Evolutionary conservation across 257 asterid species (phyloP).

Genomic region (Solanum gracilifrons): DNA sequence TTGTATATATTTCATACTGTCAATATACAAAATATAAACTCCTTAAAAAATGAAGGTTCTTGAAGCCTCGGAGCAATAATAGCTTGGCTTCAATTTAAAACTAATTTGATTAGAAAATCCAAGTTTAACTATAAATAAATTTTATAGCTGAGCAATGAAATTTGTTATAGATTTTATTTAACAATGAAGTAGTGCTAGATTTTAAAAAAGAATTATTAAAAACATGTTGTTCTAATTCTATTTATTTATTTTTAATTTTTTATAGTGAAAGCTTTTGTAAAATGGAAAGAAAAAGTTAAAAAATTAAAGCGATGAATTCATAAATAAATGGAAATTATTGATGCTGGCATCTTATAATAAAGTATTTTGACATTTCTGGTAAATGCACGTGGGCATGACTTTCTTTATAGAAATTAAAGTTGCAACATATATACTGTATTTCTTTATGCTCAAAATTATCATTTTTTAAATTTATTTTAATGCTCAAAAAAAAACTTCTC

Average conservation of each 20-base stretch:
- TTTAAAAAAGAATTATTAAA: not conserved
- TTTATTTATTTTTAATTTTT: not conserved
- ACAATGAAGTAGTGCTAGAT: not conserved
- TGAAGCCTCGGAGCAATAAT: not conserved
- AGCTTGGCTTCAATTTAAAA: not conserved
- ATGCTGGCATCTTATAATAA: not conserved
- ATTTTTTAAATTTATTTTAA: too few species aligned
- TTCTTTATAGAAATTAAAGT: not conserved
- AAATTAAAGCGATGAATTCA: not conserved
- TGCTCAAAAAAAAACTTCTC: not conserved
- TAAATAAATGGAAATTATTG: not conserved
- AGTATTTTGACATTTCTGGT: not conserved
- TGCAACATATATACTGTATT: not conserved
- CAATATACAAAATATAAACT: not conserved
- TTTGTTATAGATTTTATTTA: not conserved
- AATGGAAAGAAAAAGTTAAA: not conserved
- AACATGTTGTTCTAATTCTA: not conserved
- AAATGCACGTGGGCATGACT: not conserved
- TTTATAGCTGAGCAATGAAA: not conserved
- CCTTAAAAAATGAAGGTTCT: not conserved
- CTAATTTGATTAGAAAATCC: not conserved
- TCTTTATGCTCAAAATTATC: not conserved
- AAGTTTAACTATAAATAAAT: not conserved
- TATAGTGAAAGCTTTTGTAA: not conserved
- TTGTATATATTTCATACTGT: not conserved